Conservation (phyloP, 2,329 filamentous ascomycete genomes). For the Pyrenochaeta sp. region DNA sequence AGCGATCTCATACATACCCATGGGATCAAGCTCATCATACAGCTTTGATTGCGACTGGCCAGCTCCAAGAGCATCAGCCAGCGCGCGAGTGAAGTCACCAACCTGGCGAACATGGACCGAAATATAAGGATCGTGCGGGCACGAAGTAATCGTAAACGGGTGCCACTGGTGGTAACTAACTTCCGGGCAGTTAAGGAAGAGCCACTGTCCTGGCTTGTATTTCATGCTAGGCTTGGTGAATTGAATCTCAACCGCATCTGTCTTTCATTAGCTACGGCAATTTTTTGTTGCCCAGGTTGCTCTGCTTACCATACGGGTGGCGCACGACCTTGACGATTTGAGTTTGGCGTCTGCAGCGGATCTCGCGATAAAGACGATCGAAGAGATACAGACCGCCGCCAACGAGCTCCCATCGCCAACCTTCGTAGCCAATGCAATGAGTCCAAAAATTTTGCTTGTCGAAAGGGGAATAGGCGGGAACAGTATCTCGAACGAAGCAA, state of each 20-base stretch:
- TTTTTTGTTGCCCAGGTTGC: not conserved
- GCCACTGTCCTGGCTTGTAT: constrained; percentile 98
- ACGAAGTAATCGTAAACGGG: constrained; percentile 98
- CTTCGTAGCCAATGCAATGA: constrained; percentile 93
- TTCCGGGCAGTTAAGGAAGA: constrained; percentile 92
- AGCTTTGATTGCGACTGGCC: constrained; percentile 87
- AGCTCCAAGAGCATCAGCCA: constrained; percentile 95
- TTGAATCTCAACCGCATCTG: constrained; percentile 95
- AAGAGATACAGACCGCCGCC: constrained; percentile 85
- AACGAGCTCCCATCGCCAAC: constrained; percentile 95
- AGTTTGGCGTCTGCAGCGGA: constrained; percentile 82
- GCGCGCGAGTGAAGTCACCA: constrained; percentile 91
- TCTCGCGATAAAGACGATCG: constrained; percentile 90
- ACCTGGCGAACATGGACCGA: constrained; percentile 96
- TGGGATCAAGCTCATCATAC: constrained; percentile 88
- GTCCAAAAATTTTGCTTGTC: constrained; percentile 83
- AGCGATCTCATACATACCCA: constrained; percentile 98
- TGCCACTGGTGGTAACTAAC: constrained; percentile 95
- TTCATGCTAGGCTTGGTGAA: constrained; percentile 96
- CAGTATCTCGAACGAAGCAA: constrained; percentile 91
- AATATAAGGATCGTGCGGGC: constrained; percentile 93
- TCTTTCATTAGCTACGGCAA: constrained; percentile 36
- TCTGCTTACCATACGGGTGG: constrained; percentile 83
- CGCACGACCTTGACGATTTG: constrained; percentile 93
- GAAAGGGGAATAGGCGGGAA: constrained; percentile 79